Conservation (phyloP, 2,329 filamentous ascomycete species). For the Colletotrichum melonis region DNA sequence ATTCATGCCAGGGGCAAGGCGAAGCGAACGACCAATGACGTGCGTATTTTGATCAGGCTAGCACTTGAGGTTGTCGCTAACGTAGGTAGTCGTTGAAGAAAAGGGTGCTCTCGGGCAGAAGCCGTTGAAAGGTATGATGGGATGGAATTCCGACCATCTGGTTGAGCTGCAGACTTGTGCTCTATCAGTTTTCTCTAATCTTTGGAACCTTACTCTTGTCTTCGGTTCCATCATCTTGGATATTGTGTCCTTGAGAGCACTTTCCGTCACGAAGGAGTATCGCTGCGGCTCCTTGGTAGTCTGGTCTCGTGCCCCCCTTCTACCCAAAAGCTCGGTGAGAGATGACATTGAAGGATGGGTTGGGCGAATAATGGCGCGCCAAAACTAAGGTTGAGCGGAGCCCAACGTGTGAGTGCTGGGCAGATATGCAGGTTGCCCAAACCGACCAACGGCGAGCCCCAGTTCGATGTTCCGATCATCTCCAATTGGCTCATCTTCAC, state of each 20-base stretch:
- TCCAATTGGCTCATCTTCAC: slow-evolving; percentile 20
- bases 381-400: slow-evolving; percentile 15
- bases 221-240: not conserved
- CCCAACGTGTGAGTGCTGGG: slow-evolving; percentile 34
- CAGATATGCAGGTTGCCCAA: slow-evolving; percentile 35
- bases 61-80: slow-evolving; percentile 5
- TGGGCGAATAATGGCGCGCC: slow-evolving; percentile 23
- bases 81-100: not conserved
- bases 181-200: not conserved
- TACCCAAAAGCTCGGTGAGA: not conserved
- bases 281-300: slow-evolving; percentile 1
- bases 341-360: slow-evolving; percentile 7
- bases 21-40: slow-evolving; percentile 4
- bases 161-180: not conserved
- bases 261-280: not conserved
- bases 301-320: slow-evolving; percentile 19
- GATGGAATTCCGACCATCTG: not conserved
- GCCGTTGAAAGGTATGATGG: not conserved
- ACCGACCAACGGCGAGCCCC: slow-evolving; percentile 3
- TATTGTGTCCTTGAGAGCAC: not conserved
- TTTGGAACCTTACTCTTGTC: not conserved
- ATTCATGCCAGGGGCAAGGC: not conserved
- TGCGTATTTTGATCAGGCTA: not conserved
- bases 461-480: not conserved
- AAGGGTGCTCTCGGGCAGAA: not conserved